A percentile compares a stretch with the other conserved stretches of the same genome.
Evolutionary conservation across 2,329 filamentous ascomycete species (phyloP).

Genomic region (Achaetomium macrosporum): DNA sequence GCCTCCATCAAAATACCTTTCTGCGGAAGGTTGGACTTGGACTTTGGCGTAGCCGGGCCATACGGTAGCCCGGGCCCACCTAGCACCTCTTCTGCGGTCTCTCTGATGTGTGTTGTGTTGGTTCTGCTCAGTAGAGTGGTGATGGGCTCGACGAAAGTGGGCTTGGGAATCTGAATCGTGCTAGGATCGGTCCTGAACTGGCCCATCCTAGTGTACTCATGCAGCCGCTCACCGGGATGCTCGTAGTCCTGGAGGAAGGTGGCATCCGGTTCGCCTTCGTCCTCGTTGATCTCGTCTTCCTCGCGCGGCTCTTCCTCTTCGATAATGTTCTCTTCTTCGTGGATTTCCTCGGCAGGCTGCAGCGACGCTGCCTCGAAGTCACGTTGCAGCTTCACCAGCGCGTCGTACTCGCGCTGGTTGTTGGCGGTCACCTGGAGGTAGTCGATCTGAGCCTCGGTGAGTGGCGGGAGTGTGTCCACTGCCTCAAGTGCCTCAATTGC

Average conservation of each 20-base stretch:
- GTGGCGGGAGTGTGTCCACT: slow-evolving; percentile 13
- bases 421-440: slow-evolving; percentile 46
- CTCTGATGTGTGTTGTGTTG: slow-evolving; percentile 67
- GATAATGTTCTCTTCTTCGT: slow-evolving; percentile 29
- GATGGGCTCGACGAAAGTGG: slow-evolving; percentile 65
- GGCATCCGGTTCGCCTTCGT: slow-evolving; percentile 31
- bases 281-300: slow-evolving; percentile 32
- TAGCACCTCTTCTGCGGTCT: slow-evolving; percentile 66
- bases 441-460: slow-evolving; percentile 33
- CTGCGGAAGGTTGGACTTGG: slow-evolving; percentile 53
- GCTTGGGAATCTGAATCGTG: slow-evolving; percentile 68
- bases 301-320: slow-evolving; percentile 28
- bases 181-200: slow-evolving; percentile 66
- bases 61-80: slow-evolving; percentile 71
- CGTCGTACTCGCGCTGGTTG: slow-evolving; percentile 50
- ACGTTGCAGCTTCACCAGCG: slow-evolving; percentile 48
- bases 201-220: slow-evolving; percentile 69
- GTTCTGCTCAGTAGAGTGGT: slow-evolving; percentile 60
- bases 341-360: slow-evolving; percentile 30
- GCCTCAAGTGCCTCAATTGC: slow-evolving; percentile 5
- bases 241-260: slow-evolving; percentile 22
- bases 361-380: slow-evolving; percentile 47
- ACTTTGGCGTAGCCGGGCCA: slow-evolving; percentile 64
- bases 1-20: slow-evolving; percentile 60
- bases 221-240: slow-evolving; percentile 48